A percentile compares a stretch with the other conserved stretches of the same genome.
These are phyloP conservation scores for Pisolithus microcarpus DNA, from an alignment of 768 basidiomycete genomes.

Conservation along the genomic window DNA sequence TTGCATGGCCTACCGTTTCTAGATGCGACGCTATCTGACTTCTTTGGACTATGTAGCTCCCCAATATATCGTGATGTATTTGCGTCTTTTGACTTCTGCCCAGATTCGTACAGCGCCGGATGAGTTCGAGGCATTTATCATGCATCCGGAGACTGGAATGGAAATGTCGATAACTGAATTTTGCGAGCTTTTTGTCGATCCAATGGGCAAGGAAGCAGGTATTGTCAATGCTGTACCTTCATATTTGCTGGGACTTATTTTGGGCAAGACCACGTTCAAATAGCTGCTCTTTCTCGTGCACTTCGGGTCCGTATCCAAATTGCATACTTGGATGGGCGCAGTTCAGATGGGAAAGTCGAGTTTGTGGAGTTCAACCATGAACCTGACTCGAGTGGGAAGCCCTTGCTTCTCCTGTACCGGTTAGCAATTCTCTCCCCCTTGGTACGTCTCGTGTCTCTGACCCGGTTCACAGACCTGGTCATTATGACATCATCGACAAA, in stretches of 20 bases:
- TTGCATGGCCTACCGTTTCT: not conserved
- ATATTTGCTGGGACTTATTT: not conserved
- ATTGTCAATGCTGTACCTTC: not conserved
- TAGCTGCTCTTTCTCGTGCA: slow-evolving; percentile 66
- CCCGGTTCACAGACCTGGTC: slow-evolving; percentile 59
- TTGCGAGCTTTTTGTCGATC: slow-evolving; percentile 73
- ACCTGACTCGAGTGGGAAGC: slow-evolving; percentile 28
- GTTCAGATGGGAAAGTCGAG: slow-evolving; percentile 43
- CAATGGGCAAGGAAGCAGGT: slow-evolving; percentile 74
- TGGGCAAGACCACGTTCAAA: slow-evolving; percentile 67
- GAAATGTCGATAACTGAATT: slow-evolving; percentile 55
- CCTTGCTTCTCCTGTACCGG: slow-evolving; percentile 72
- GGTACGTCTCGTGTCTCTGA: not conserved
- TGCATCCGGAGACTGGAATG: slow-evolving; percentile 64
- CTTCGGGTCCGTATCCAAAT: slow-evolving; percentile 62
- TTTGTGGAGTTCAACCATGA: slow-evolving; percentile 60
- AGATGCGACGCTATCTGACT: not conserved
- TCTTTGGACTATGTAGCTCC: slow-evolving; percentile 36
- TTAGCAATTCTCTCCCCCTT: slow-evolving; percentile 25
- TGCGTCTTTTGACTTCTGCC: slow-evolving; percentile 78
- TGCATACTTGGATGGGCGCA: slow-evolving; percentile 74
- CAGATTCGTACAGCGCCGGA: slow-evolving; percentile 63
- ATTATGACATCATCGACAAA: slow-evolving; percentile 63
- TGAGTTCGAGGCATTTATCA: slow-evolving; percentile 63
- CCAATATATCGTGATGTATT: slow-evolving; percentile 70